These are phyloP conservation scores for Neurospora intermedia DNA, from an alignment of 495 filamentous ascomycete genomes.

Conservation along the genomic window DNA sequence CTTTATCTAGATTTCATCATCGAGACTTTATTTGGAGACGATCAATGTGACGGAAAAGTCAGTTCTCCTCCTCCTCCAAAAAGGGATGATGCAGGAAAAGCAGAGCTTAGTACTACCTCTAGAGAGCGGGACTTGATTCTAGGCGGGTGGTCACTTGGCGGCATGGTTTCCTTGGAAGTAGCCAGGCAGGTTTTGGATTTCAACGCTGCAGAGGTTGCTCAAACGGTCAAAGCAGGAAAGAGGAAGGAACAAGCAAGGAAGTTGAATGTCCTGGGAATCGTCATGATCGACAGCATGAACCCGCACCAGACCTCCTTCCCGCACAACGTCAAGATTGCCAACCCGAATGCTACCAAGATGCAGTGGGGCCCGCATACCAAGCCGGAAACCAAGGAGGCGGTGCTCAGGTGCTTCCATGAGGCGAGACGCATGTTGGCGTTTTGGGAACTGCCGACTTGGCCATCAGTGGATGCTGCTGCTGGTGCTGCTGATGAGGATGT, in stretches of 20 bases:
- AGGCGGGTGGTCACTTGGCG: slow-evolving; percentile 37
- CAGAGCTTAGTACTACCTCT: no score
- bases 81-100: neutral
- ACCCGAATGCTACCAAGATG: neutral
- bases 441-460: neutral
- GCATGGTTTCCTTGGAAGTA: slow-evolving; percentile 30
- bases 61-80: neutral
- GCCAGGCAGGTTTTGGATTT: slow-evolving; percentile 21
- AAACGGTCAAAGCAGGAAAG: neutral
- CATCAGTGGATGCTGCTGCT: no score
- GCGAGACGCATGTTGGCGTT: slow-evolving; percentile 3
- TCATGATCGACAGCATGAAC: slow-evolving; percentile 36
- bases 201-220: neutral
- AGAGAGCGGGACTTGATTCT: slow-evolving; percentile 5
- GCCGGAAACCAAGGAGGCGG: slow-evolving; percentile 24
- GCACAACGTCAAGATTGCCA: neutral
- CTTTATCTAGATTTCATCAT: slow-evolving; percentile 21
- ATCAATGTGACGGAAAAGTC: slow-evolving; percentile 19
- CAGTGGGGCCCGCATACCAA: slow-evolving; percentile 23
- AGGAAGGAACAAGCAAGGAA: neutral
- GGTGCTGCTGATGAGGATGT: neutral
- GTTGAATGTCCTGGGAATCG: slow-evolving; percentile 26
- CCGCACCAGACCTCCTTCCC: slow-evolving; percentile 5
- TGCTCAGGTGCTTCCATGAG: slow-evolving; percentile 26
- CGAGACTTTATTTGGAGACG: slow-evolving; percentile 8